Evolutionary conservation across 441 rosid genomes (phyloP), one percentile per base, ranked within the genome.

Genomic region (Daphne laureola): DNA sequence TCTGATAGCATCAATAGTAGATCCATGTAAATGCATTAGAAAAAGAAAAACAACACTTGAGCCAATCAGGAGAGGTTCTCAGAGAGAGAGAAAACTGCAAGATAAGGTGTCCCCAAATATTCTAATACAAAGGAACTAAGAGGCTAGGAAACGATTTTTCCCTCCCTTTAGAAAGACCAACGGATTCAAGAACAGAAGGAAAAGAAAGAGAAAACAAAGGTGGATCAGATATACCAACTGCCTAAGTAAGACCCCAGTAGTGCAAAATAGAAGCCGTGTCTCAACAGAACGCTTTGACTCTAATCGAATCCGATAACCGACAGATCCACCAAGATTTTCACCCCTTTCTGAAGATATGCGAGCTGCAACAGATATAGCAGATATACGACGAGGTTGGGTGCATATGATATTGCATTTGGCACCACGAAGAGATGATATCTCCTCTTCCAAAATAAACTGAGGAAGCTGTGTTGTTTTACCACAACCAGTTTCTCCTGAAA

Each of bases 391-490:
- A 38, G 98, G 96, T 67, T 91, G 96, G 38, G 98, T 91, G 72
- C 98, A 91, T 49, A 91, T 74, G 52, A 91, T 88, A 72, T 67
- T 87, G 80, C 95, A 91, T 51, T 82, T 69, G 63, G 83, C 95
- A 59, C 98, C 98, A 14, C 81, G 78, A 25, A 91, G 62, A 55
- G 73, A 65, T 14, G 86, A 63, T 76, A 91, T 82, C 71, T 82
- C 93, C 79, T 84, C 86, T 67, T 91, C 98, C 62, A 91, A 74
- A 55, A 91, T 79, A 76, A 79, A 91, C 21, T 88, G 95, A 67
- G 98, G 95, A 61, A 91, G 93, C 65, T 91, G 98, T 51, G 96
- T 88, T 52, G 98, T 88, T 75, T 91, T 91, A 66, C 98, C 96
- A 82, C 98, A 91, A 26, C 98, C 98, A 0, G 98, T 91, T 77